phyloP scores from a whole-genome alignment of 768 basidiomycete genomes.

The Suillus ampliporus region DNA sequence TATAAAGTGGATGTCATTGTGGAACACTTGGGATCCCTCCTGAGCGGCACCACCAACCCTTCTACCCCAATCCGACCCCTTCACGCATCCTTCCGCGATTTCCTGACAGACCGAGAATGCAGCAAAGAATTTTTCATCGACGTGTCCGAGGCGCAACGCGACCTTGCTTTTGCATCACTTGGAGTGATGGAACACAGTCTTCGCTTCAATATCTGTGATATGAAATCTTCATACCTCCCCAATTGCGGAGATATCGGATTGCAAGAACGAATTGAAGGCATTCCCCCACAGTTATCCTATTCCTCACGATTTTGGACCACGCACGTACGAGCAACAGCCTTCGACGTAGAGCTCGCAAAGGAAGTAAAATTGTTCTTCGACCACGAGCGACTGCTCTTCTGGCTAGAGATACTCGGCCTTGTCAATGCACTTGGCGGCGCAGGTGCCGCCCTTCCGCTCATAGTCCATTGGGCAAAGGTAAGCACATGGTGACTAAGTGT shows the following conservation, averaged over 20 bases:
- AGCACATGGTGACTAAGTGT: too few species aligned
- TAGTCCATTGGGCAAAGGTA: not conserved
- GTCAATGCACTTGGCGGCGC: slow-evolving; percentile 3
- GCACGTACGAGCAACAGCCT: slow-evolving; percentile 10
- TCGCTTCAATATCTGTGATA: slow-evolving; percentile 42
- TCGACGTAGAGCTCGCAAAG: not conserved
- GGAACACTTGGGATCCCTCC: too few species aligned
- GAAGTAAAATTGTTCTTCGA: slow-evolving; percentile 11
- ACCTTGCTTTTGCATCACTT: slow-evolving; percentile 30
- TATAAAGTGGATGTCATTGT: too few species aligned
- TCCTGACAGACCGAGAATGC: slow-evolving; percentile 21
- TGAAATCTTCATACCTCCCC: slow-evolving; percentile 34
- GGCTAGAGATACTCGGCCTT: slow-evolving; percentile 12
- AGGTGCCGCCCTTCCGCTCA: not conserved
- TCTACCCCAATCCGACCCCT: slow-evolving; percentile 21
- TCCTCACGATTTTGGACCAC: slow-evolving; percentile 18
- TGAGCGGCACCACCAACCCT: slow-evolving; percentile 1
- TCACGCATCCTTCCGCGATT: slow-evolving; percentile 37
- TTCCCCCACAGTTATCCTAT: slow-evolving; percentile 15
- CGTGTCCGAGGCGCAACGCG: slow-evolving; percentile 15
- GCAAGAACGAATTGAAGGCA: slow-evolving; percentile 6
- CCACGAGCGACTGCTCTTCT: slow-evolving; percentile 14
- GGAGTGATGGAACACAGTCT: slow-evolving; percentile 34
- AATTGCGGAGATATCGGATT: slow-evolving; percentile 30
- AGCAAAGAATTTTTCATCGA: slow-evolving; percentile 22